A percentile compares a stretch with the other conserved stretches of the same genome.
These are phyloP conservation scores for Coprinopsis marcescibilis DNA, from an alignment of 768 basidiomycete genomes.

Conservation along the genomic window DNA sequence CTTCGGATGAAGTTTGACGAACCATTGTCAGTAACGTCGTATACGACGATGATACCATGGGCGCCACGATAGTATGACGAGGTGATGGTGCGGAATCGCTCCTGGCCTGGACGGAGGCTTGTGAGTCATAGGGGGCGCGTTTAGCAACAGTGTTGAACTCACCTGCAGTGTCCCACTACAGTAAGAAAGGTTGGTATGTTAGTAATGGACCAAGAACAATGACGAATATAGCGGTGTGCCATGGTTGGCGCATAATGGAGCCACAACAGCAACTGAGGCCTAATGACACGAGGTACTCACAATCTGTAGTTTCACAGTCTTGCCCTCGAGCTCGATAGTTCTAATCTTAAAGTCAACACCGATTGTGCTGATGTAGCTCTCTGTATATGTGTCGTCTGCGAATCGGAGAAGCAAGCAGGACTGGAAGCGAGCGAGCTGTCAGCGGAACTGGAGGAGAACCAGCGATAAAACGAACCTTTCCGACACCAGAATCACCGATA, in stretches of 20 bases:
- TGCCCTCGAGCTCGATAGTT: constrained; percentile 97
- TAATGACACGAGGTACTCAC: constrained; percentile 44
- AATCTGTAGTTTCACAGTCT: constrained; percentile 98
- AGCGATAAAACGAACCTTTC: constrained; percentile 56
- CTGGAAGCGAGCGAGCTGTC: constrained; percentile 33
- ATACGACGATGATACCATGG: constrained; percentile 98
- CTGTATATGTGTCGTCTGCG: constrained; percentile 96
- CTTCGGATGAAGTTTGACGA: constrained; percentile 12
- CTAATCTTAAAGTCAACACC: constrained; percentile 99
- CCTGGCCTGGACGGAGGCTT: constrained; percentile 64
- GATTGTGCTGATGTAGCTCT: constrained; percentile 96
- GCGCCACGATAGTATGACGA: constrained; percentile 99
- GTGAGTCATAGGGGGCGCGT: constrained; percentile 4
- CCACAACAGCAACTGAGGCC: not conserved
- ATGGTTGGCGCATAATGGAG: not conserved
- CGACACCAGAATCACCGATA: constrained; percentile 94
- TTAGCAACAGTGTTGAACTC: constrained; percentile 17
- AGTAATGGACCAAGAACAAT: not conserved
- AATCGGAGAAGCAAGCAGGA: constrained; percentile 90
- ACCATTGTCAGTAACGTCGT: constrained; percentile 96
- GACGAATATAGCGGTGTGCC: not conserved
- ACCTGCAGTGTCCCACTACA: constrained; percentile 98
- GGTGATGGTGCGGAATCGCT: constrained; percentile 98
- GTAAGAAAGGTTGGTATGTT: not conserved
- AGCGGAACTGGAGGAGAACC: constrained; percentile 13